Conservation (phyloP, 2,329 filamentous ascomycete genomes). For the Claviceps humidiphila region DNA sequence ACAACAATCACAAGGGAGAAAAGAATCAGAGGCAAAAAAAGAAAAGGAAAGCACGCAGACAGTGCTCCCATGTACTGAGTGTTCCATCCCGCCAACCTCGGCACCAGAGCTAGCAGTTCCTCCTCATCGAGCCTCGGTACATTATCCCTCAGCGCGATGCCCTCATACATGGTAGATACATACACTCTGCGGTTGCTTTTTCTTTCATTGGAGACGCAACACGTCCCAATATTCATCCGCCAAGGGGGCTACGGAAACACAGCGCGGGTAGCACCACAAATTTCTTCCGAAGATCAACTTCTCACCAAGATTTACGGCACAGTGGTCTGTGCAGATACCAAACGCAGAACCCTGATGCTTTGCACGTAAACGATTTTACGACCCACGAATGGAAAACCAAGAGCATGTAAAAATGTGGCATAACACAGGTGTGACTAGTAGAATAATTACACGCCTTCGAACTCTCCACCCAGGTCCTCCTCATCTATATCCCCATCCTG, state of each 20-base stretch:
- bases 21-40: background rate
- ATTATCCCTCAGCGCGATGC: no score
- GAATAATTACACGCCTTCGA: constrained; percentile 71
- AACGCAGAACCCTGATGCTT: no score
- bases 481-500: constrained; percentile 95
- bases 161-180: no score
- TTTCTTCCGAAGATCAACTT: no score
- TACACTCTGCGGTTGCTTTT: no score
- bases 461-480: constrained; percentile 89
- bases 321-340: no score
- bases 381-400: background rate
- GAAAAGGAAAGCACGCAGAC: background rate
- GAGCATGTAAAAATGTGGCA: constrained; percentile 6
- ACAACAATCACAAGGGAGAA: background rate
- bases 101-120: background rate
- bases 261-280: no score
- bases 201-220: no score
- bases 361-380: no score
- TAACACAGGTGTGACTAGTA: constrained; percentile 1
- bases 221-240: no score
- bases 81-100: background rate
- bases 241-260: no score
- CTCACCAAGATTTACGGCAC: no score
- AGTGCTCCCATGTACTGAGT: constrained; percentile 1
- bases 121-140: background rate